Conservation (phyloP, 2,329 filamentous ascomycete genomes). For the Hirsutella thompsonii region DNA sequence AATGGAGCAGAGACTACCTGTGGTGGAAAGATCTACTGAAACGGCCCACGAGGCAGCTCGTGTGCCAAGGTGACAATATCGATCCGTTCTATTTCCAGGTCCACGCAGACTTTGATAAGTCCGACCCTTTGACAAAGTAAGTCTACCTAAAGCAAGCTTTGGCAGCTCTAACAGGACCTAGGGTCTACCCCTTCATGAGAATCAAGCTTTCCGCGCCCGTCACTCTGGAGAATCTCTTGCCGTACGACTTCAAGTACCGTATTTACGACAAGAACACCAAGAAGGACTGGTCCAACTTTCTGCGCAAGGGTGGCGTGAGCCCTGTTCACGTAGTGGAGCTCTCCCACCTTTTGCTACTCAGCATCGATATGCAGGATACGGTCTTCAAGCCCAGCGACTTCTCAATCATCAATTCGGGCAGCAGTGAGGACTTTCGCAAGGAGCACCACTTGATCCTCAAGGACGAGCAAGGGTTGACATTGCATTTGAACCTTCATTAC, state of each 20-base stretch:
- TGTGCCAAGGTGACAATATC: constrained; percentile 75
- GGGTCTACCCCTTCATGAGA: constrained; percentile 87
- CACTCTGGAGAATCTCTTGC: constrained; percentile 85
- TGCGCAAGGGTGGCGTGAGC: constrained; percentile 91
- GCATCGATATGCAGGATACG: constrained; percentile 93
- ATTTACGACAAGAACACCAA: constrained; percentile 98
- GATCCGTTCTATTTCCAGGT: constrained; percentile 97
- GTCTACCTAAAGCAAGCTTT: constrained; percentile 7
- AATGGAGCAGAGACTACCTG: constrained; percentile 80
- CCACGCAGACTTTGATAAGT: constrained; percentile 72
- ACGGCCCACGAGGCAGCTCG: constrained; percentile 71
- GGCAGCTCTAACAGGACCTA: constrained; percentile 14
- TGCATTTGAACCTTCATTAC: constrained; percentile 83
- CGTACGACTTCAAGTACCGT: constrained; percentile 97
- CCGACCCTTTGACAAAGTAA: constrained; percentile 67
- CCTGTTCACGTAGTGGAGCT: constrained; percentile 95
- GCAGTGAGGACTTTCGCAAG: constrained; percentile 75
- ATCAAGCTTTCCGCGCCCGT: constrained; percentile 85
- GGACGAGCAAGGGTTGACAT: constrained; percentile 65
- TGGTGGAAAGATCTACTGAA: constrained; percentile 90
- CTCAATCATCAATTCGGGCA: constrained; percentile 86
- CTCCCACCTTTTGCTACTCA: constrained; percentile 83
- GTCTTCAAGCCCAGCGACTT: constrained; percentile 93
- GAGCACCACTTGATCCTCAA: constrained; percentile 72
- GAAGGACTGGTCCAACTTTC: constrained; percentile 97